A percentile compares a stretch with the other conserved stretches of the same genome.
Evolutionary conservation across 495 filamentous ascomycete genomes (phyloP).

Genomic region (Hyaloscypha variabilis): DNA sequence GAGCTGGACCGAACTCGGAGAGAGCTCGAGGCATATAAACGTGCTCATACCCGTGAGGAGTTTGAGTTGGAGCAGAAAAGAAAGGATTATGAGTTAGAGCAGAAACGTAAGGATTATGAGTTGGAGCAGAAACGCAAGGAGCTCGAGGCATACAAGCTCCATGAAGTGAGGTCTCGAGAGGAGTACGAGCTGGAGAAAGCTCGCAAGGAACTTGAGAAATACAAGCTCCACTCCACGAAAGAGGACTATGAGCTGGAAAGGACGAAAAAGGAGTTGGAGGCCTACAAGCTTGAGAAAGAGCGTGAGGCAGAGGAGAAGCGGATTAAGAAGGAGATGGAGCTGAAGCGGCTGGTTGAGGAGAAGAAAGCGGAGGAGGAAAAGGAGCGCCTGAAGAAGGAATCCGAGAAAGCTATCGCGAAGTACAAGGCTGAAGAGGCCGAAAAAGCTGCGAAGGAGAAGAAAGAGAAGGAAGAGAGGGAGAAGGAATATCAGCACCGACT

Average conservation of each 20-base stretch:
- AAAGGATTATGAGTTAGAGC: slow-evolving; percentile 23
- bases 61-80: slow-evolving; percentile 29
- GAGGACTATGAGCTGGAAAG: slow-evolving; percentile 45
- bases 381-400: slow-evolving; percentile 54
- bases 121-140: slow-evolving; percentile 47
- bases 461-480: slow-evolving; percentile 51
- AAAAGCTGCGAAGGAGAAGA: slow-evolving; percentile 46
- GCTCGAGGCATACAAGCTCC: slow-evolving; percentile 43
- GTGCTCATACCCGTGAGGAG: slow-evolving; percentile 34
- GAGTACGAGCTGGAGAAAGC: slow-evolving; percentile 57
- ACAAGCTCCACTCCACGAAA: slow-evolving; percentile 43
- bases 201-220: slow-evolving; percentile 57
- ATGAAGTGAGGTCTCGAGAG: slow-evolving; percentile 44
- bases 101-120: slow-evolving; percentile 37
- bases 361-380: slow-evolving; percentile 58
- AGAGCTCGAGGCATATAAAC: slow-evolving; percentile 42
- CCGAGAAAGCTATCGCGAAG: slow-evolving; percentile 40
- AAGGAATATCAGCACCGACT: slow-evolving; percentile 39
- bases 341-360: slow-evolving; percentile 44
- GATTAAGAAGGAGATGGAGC: slow-evolving; percentile 47
- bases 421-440: slow-evolving; percentile 58
- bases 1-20: slow-evolving; percentile 38
- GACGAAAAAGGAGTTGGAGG: slow-evolving; percentile 36
- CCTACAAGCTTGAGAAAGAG: slow-evolving; percentile 42
- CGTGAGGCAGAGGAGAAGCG: slow-evolving; percentile 44